Conservation (phyloP, 108 stramenopile species). For the Cyclotella choctawhatcheeana region DNA sequence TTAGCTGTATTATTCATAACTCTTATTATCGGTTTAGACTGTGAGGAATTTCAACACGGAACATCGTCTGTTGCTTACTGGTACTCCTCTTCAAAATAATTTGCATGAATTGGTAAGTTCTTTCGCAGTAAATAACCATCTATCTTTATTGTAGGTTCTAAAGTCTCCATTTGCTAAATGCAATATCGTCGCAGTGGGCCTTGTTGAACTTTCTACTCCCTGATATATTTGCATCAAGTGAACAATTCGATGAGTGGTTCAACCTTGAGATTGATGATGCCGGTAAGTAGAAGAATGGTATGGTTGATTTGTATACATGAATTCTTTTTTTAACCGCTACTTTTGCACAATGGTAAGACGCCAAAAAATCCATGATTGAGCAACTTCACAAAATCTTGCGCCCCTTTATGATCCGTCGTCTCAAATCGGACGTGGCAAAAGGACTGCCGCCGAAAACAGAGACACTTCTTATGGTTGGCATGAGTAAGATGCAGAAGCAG, state of each 20-base stretch:
- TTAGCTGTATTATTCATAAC: too few relatives aligned
- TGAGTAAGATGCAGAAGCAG: slow-evolving; percentile 93
- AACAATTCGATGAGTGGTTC: slow-evolving; percentile 96
- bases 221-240: slow-evolving; percentile 87
- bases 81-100: slow-evolving; percentile 98
- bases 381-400: slow-evolving; percentile 98
- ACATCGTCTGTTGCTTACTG: slow-evolving; percentile 96
- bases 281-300: slow-evolving; percentile 1
- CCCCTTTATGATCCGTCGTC: slow-evolving; percentile 98
- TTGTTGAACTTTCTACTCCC: slow-evolving; percentile 93
- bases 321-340: too few relatives aligned
- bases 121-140: not conserved
- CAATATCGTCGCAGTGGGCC: slow-evolving; percentile 85
- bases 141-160: not conserved
- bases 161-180: not conserved
- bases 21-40: too few relatives aligned
- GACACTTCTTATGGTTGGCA: slow-evolving; percentile 91
- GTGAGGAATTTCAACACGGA: slow-evolving; percentile 88
- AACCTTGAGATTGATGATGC: slow-evolving; percentile 88
- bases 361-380: slow-evolving; percentile 94
- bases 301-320: not conserved
- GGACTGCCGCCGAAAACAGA: slow-evolving; percentile 93
- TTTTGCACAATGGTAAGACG: too few relatives aligned
- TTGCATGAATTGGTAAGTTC: slow-evolving; percentile 81
- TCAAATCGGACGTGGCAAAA: slow-evolving; percentile 93